Base-by-base conservation (phyloP, 208 protist species). In the Leishmania arabica region DNA sequence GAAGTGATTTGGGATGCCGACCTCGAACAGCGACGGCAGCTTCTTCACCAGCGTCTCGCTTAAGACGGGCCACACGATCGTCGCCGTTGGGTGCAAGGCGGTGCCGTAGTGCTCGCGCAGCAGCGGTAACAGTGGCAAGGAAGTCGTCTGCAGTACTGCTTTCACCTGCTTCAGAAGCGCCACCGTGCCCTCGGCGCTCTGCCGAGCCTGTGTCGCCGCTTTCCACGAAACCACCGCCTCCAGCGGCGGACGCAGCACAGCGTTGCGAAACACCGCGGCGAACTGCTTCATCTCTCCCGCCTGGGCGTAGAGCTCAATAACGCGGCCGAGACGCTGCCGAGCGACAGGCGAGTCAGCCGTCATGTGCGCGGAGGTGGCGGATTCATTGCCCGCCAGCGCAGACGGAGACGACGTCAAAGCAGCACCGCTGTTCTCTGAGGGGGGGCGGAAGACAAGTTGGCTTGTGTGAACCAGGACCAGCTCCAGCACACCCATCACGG, bases 181-280 rank as follows among this genome's bases (percentile, higher is more conserved):
- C 45, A 95, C 84, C 2, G 83, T 93, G 8, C 92, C 88, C 40
- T 90, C 87, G 1, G 88, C 79, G 85, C 86, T 93, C 56, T 94
- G 89, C 13, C 93, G 89, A 1, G 92, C 92, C 84, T 93, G 91
- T 34, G 95, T 92, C 0, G 92, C 92, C 0, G 92, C 92, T 64
- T 92, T 93, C 95, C 95, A 98, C 17, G 93, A 92, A 27, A 98
- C 85, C 2, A 95, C 82, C 31, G 69, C 82, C 54, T 98, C 92
- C 27, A 96, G 60, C 19, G 90, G 83, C 0, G 88, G 90, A 11
- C 88, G 85, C 73, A 96, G 72, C 58, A 98, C 87, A 2, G 76
- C 66, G 21, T 93, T 86, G 60, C 90, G 87, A 34, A 94, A 91
- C 83, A 95, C 91, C 0, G 69, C 72, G 70, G 88, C 89, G 72